Base-by-base conservation (phyloP, 345 rosid species). In the Lenwebbia sp. region DNA sequence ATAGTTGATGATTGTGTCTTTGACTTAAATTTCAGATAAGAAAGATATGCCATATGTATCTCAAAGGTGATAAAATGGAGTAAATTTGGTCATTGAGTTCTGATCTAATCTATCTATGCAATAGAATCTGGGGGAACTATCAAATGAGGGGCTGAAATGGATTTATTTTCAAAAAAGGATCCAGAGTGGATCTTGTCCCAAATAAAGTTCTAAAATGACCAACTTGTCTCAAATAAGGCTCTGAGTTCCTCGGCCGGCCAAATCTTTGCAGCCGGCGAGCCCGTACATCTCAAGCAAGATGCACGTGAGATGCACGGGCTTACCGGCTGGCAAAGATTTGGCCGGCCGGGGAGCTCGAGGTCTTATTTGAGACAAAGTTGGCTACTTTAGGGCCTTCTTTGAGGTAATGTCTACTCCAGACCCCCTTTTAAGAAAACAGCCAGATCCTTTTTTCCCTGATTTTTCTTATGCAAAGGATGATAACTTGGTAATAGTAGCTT, bases 221-320 rank as follows among this genome's bases (percentile, higher is more conserved):
- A 3, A 28, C 8, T 7, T 62, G 17, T 14, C 75, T 62, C 40
- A 28, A 28, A 62, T 28, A 62, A 28, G 37, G 75, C 11, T 9
- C 40, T 0, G 0, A 62, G 17, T 5, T 62, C 22, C 22, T 4
- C 0, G 0, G 4, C 22, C 9, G 21, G 74, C 37, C 21, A 28
- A 62, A 14, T 62, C 74, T 62, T 28, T 50, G 52, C 14, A 2
- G 52, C 14, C 9, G 14, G 51, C 12, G 12, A 13, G 74, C 74
- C 21, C 30, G 0, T 7, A 0, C 7, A 26, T 57, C 65, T 57
- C 30, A 26, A 12, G 3, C 10, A 10, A 60, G 70, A 57, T 10
- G 5, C 62, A 57, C 3, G 3, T 47, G 50, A 60, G 37, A 57
- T 10, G 2, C 62, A 57, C 1, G 3, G 62, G 30, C 30, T 57